These are phyloP conservation scores for Nothophoma quercina DNA, from an alignment of 2,329 filamentous ascomycete genomes.

Conservation along the genomic window DNA sequence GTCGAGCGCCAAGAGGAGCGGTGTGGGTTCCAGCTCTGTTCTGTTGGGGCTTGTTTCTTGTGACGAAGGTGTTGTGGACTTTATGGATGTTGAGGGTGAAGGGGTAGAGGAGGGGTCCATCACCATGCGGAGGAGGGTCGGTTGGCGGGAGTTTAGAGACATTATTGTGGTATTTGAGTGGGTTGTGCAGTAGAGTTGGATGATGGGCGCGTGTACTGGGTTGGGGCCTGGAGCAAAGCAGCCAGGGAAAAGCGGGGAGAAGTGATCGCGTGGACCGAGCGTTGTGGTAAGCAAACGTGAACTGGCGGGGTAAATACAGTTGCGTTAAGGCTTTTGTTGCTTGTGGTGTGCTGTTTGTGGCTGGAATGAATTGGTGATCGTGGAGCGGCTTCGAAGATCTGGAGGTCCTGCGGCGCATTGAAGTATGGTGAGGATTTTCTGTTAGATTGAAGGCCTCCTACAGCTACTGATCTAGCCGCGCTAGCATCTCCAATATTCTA, in stretches of 20 bases:
- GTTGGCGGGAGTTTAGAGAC: constrained; percentile 12
- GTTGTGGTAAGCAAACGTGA: no score
- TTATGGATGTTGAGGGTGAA: background rate
- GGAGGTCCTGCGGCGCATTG: no score
- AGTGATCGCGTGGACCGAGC: background rate
- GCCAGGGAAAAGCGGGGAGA: no score
- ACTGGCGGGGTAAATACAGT: no score
- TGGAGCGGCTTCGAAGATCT: no score
- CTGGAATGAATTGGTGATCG: no score
- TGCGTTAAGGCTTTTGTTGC: no score
- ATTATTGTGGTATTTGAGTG: background rate
- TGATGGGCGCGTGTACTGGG: no score
- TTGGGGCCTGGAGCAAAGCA: no score
- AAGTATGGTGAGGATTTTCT: background rate
- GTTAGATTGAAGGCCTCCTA: background rate
- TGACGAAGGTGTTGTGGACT: background rate
- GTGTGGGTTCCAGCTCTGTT: constrained; percentile 14
- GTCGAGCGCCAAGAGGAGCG: constrained; percentile 13
- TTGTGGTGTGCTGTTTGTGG: no score
- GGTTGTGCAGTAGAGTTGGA: no score
- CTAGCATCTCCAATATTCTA: background rate
- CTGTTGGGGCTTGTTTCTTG: background rate
- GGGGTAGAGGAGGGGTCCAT: background rate
- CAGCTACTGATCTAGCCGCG: background rate
- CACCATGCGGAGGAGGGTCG: constrained; percentile 18